phyloP scores from a whole-genome alignment of 1,284 basidiomycete genomes.

The Tetrapyrgos nigripes region DNA sequence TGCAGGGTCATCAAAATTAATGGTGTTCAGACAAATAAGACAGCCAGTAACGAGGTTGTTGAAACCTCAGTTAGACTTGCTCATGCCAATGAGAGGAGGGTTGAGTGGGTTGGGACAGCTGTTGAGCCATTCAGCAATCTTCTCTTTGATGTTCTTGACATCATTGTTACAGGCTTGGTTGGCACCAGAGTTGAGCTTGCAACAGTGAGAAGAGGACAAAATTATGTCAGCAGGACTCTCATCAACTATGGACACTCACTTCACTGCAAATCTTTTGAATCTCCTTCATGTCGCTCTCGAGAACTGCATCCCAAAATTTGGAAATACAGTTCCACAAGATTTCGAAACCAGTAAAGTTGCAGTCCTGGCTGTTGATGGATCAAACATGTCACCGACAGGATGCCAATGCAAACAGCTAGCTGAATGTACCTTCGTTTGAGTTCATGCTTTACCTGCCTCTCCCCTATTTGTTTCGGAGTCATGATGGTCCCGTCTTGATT shows the following conservation, averaged over 20 bases:
- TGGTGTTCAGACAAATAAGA: conserved; percentile 32
- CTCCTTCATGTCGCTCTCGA: background rate
- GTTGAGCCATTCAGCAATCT: conserved; percentile 29
- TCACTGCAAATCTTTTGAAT: background rate
- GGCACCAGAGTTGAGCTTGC: background rate
- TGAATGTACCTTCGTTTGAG: no score
- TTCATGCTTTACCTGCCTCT: no score
- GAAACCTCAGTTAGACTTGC: conserved; percentile 26
- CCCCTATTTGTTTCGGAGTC: no score
- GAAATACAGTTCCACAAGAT: background rate
- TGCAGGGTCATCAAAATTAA: conserved; percentile 29
- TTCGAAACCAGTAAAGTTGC: background rate
- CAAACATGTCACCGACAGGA: no score
- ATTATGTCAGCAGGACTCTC: background rate
- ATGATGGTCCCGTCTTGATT: no score
- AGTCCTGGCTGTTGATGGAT: conserved; percentile 1
- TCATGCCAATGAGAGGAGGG: conserved; percentile 9
- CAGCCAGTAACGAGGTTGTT: conserved; percentile 29
- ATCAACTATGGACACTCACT: background rate
- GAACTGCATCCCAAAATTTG: background rate
- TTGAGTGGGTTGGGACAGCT: conserved; percentile 1
- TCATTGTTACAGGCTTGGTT: conserved; percentile 28
- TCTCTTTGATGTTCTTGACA: conserved; percentile 11
- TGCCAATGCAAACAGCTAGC: no score
- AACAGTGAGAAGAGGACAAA: no score